These are phyloP conservation scores for Ganoderma meredithae DNA, from an alignment of 1,284 basidiomycete genomes.

Conservation along the genomic window DNA sequence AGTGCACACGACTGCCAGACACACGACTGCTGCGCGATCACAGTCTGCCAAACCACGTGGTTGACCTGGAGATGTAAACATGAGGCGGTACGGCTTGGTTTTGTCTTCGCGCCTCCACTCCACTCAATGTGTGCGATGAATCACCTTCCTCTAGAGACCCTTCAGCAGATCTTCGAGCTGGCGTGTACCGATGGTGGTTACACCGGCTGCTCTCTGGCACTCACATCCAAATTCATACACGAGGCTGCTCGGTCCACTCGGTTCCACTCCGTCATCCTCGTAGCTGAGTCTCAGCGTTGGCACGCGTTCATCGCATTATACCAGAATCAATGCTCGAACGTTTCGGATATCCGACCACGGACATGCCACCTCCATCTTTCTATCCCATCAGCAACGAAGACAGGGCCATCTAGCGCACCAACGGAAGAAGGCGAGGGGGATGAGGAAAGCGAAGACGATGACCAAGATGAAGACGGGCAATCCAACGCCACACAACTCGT, in stretches of 20 bases:
- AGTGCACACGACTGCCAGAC: no score
- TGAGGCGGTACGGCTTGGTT: no score
- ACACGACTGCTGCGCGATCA: no score
- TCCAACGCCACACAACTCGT: background rate
- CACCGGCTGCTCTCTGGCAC: constrained; percentile 21
- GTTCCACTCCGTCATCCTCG: constrained; percentile 14
- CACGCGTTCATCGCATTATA: constrained; percentile 13
- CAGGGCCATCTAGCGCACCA: no score
- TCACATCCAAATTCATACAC: constrained; percentile 13
- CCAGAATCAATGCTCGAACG: background rate
- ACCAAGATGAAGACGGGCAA: background rate
- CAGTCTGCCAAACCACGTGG: no score
- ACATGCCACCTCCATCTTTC: constrained; percentile 1
- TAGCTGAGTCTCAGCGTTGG: background rate
- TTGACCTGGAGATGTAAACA: no score
- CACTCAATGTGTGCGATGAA: constrained; percentile 7
- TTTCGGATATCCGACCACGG: background rate
- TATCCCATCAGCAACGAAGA: no score
- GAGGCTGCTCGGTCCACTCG: constrained; percentile 8
- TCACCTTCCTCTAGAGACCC: constrained; percentile 9
- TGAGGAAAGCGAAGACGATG: constrained; percentile 4
- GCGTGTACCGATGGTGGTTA: constrained; percentile 22
- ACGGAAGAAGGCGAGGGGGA: background rate
- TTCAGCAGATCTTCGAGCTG: constrained; percentile 13
- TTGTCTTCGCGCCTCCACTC: background rate